phyloP scores from a whole-genome alignment of 1,284 basidiomycete genomes.

The Ustilago crameri region DNA sequence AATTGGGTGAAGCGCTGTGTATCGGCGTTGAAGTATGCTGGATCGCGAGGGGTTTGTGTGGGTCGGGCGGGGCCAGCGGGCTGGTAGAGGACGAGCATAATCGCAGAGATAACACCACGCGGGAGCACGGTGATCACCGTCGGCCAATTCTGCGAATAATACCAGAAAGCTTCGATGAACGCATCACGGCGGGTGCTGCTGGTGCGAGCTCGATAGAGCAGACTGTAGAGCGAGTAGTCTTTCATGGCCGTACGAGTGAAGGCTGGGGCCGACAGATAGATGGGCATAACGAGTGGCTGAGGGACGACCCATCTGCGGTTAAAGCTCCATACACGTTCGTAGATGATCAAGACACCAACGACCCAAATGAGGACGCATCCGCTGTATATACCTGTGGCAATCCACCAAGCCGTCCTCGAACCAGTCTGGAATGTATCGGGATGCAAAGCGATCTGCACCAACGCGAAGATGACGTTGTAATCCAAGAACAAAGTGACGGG shows the following conservation, averaged over 20 bases:
- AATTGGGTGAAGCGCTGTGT: constrained; percentile 32
- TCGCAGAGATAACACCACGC: constrained; percentile 43
- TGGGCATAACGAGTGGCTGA: constrained; percentile 42
- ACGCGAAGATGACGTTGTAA: constrained; percentile 62
- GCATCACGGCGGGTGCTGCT: constrained; percentile 27
- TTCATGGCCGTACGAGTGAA: constrained; percentile 41
- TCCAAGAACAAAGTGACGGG: constrained; percentile 66
- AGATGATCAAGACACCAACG: constrained; percentile 44
- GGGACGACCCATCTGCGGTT: constrained; percentile 28
- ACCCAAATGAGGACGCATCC: constrained; percentile 41
- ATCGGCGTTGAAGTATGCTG: constrained; percentile 30
- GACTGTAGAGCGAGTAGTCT: constrained; percentile 50
- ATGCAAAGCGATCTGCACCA: constrained; percentile 59
- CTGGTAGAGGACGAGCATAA: constrained; percentile 43
- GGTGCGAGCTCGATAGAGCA: constrained; percentile 46
- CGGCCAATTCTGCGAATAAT: constrained; percentile 57
- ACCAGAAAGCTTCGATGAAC: constrained; percentile 52
- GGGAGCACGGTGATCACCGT: constrained; percentile 52
- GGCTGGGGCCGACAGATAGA: constrained; percentile 49
- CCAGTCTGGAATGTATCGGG: constrained; percentile 31
- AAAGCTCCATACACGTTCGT: constrained; percentile 40
- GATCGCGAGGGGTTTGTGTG: constrained; percentile 23
- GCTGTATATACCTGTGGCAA: constrained; percentile 46
- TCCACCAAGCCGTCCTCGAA: constrained; percentile 46
- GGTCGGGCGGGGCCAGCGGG: constrained; percentile 17